Evolutionary conservation across 192 early-diverging fungal species (phyloP), one percentile per base, ranked within the genome.

Genomic region (Allomyces javanicus): DNA sequence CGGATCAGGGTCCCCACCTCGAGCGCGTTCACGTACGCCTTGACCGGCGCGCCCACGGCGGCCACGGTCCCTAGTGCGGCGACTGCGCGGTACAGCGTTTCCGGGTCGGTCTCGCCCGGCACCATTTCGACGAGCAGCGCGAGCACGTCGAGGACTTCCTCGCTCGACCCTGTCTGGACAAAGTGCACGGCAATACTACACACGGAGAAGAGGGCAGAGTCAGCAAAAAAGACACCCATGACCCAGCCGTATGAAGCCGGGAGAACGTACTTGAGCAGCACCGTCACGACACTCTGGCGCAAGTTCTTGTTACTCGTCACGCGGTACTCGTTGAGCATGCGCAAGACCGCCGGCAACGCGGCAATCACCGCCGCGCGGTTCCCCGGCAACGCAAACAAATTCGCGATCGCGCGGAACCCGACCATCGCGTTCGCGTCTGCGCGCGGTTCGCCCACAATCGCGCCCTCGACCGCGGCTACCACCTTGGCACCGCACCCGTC

Each of bases 381-480:
- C 2, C 50, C 50, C 12, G 21, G 12, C 50, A 58, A 58, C 17
- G 78, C 80, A 66, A 88, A 90, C n/a, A 82, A 70, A 67, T 95
- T 95, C 62, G 79, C 78, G 10, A 90, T 67, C 4, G 78, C 75
- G 43, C 92, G 85, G 12, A 85, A 67, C 10, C 79, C 78, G 77
- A 95, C 73, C 89, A 92, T 92, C 25, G 81, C 71, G 66, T 89
- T 91, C 27, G 87, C 84, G 62, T 91, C 33, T 40, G 33, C 85
- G 10, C 72, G 69, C 1, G 64, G 65, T 69, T 82, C 79, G 21
- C 44, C 62, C 19, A 65, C 45, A 9, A 10, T 25, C 63, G 62
- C 66, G 9, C 76, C 64, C n/a, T 67, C 70, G 25, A 77, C 73
- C 6, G 81, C 64, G 3, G 64, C 67, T 22, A 74, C 21, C 44